Base-by-base conservation (phyloP, 257 asterid species). In the Plectranthus barbatus region DNA sequence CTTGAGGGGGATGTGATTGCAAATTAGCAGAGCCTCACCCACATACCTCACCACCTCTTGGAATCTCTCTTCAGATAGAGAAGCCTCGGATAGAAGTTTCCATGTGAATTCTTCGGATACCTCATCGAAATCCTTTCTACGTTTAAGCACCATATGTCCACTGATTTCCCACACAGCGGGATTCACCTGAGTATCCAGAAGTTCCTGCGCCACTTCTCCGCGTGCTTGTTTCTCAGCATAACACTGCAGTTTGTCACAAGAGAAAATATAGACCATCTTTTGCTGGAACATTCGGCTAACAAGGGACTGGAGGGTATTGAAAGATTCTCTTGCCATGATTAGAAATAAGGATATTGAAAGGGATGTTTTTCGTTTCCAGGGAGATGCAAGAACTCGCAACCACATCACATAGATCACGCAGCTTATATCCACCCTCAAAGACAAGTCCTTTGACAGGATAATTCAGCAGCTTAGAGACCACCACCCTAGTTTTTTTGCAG, bases 81-180 rank as follows among this genome's bases (percentile, higher is more conserved):
- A 81, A 55, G 85, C 94, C 70, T 81, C 84, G 2, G 89, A 74
- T 5, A 88, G 91, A 33, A 88, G 87, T 18, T 67, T 81, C 84
- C 80, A 80, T 3, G 87, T 84, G 15, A 62, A 72, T 34, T 83
- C 76, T 66, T 85, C 86, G 0, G 96, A 81, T 19, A 94, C 94
- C 51, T 83, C 79, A 0, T 78, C 74, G 23, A 77, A 85, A 69
- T 85, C 89, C 71, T 73, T 77, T 65, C 78, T 79, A 66, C 82
- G 71, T 67, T 87, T 85, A 3, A 83, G 84, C 62, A 87, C 87
- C 72, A 85, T 87, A 53, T 87, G 94, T 10, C 96, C 96, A 54
- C 87, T 78, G 14, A 87, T 83, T 76, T 87, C 91, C 94, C 94
- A 88, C 42, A 81, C 88, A 26, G 87, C 96, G 0, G 94, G 96